Conservation (phyloP, 768 basidiomycete genomes). For the Solioccasus polychromus region DNA sequence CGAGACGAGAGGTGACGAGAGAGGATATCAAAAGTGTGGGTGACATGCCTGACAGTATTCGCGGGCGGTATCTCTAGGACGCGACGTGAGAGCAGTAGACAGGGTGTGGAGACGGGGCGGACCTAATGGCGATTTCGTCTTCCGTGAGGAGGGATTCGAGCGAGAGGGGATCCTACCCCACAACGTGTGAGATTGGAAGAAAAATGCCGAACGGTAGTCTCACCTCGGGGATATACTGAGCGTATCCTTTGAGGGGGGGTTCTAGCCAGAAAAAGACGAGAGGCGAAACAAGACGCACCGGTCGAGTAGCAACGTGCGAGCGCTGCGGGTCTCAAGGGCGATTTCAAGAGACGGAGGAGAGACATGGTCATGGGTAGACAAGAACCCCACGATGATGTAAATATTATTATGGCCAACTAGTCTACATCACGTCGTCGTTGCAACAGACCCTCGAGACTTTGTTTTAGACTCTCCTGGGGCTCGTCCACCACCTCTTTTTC, state of each 20-base stretch:
- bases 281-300: slow-evolving; percentile 14
- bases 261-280: neutral
- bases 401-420: too few species aligned
- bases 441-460: slow-evolving; percentile 21
- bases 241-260: slow-evolving; percentile 17
- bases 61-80: slow-evolving; percentile 70
- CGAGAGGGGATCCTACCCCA: slow-evolving; percentile 73
- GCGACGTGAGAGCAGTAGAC: slow-evolving; percentile 2
- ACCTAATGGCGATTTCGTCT: slow-evolving; percentile 90
- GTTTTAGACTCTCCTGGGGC: slow-evolving; percentile 20
- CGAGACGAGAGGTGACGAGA: neutral
- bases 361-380: neutral
- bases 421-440: too few species aligned
- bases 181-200: slow-evolving; percentile 3
- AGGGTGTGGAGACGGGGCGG: slow-evolving; percentile 12
- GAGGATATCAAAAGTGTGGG: too few species aligned
- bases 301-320: slow-evolving; percentile 22
- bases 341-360: too few species aligned
- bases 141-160: slow-evolving; percentile 79
- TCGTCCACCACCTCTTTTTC: neutral
- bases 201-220: slow-evolving; percentile 2
- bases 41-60: slow-evolving; percentile 74
- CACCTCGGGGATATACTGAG: slow-evolving; percentile 21
- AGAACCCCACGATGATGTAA: neutral
- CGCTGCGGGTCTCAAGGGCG: slow-evolving; percentile 7